These are phyloP conservation scores for Paracorniculantispora psalliotae DNA, from an alignment of 2,329 filamentous ascomycete species.

Conservation along the genomic window DNA sequence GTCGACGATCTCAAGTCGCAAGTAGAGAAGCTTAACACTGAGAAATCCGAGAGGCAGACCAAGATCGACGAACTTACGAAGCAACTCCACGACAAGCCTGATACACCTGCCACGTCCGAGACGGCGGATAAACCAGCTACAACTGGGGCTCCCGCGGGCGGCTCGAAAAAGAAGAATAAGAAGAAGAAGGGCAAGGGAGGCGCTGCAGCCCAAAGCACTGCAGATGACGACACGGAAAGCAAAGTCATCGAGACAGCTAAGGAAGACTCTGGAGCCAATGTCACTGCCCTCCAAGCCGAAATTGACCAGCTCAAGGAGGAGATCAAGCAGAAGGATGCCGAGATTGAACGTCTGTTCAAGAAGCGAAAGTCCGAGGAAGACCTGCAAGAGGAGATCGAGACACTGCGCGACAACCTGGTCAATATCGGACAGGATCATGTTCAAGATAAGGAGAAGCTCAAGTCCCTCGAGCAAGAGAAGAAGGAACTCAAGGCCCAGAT, in stretches of 20 bases:
- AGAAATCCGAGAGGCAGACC: slow-evolving; percentile 26
- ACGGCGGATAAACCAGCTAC: slow-evolving; percentile 12
- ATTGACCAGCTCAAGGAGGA: slow-evolving; percentile 47
- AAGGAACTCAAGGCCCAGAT: slow-evolving; percentile 57
- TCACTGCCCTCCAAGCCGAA: slow-evolving; percentile 41
- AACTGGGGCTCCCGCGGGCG: slow-evolving; percentile 20
- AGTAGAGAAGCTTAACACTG: slow-evolving; percentile 31
- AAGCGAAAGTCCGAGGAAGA: slow-evolving; percentile 73
- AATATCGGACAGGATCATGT: slow-evolving; percentile 79
- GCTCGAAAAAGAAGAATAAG: slow-evolving; percentile 63
- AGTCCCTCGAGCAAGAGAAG: slow-evolving; percentile 68
- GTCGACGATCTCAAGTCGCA: slow-evolving; percentile 34
- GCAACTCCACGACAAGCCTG: slow-evolving; percentile 33
- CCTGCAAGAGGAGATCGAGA: slow-evolving; percentile 79
- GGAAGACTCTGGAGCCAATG: slow-evolving; percentile 27
- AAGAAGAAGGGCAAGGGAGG: slow-evolving; percentile 75
- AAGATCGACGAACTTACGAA: slow-evolving; percentile 38
- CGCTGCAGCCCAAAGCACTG: slow-evolving; percentile 25
- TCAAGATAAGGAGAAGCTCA: slow-evolving; percentile 70
- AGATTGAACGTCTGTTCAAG: slow-evolving; percentile 65
- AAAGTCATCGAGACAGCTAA: slow-evolving; percentile 34
- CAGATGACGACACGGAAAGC: slow-evolving; percentile 30
- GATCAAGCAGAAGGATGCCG: slow-evolving; percentile 60
- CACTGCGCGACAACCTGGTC: slow-evolving; percentile 72
- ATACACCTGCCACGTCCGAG: slow-evolving; percentile 19